phyloP scores from a whole-genome alignment of 2,329 filamentous ascomycete genomes.

The Fusarium oligoseptatum region DNA sequence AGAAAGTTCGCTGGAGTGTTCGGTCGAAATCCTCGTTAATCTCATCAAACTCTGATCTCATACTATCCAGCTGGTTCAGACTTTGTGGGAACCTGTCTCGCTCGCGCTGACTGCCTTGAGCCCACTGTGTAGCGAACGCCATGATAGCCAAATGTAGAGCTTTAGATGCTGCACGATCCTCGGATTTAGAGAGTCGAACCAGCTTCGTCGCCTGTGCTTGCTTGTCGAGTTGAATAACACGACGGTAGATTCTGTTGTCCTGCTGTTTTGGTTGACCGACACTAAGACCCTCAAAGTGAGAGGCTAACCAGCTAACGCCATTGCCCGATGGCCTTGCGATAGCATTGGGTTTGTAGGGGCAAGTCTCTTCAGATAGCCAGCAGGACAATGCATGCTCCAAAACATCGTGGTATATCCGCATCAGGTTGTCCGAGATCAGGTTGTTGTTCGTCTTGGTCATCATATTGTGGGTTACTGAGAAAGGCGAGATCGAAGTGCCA shows the following conservation, averaged over 20 bases:
- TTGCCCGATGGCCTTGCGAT: constrained; percentile 40
- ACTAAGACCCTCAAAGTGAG: constrained; percentile 44
- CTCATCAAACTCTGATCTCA: constrained; percentile 44
- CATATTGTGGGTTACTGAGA: constrained; percentile 45
- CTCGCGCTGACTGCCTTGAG: constrained; percentile 46
- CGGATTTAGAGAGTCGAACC: constrained; percentile 54
- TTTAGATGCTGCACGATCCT: constrained; percentile 59
- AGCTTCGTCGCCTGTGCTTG: constrained; percentile 56
- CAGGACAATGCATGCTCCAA: constrained; percentile 66
- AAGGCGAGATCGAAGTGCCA: constrained; percentile 45
- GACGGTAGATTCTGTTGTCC: constrained; percentile 62
- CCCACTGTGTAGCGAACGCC: constrained; percentile 66
- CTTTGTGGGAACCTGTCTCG: constrained; percentile 43
- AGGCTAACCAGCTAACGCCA: constrained; percentile 47
- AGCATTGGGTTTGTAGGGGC: constrained; percentile 57
- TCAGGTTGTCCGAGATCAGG: constrained; percentile 46
- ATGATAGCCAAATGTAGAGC: constrained; percentile 64
- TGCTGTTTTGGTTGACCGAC: constrained; percentile 46
- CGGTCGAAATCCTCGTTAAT: constrained; percentile 55
- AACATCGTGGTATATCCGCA: constrained; percentile 65
- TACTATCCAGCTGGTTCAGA: constrained; percentile 40
- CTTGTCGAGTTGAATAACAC: constrained; percentile 62
- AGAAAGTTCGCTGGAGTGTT: constrained; percentile 54
- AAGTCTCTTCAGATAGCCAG: constrained; percentile 67
- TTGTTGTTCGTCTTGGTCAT: constrained; percentile 45